Conservation (phyloP, 1,284 basidiomycete genomes). For the Microbotryum lychnidis-dioicae region DNA sequence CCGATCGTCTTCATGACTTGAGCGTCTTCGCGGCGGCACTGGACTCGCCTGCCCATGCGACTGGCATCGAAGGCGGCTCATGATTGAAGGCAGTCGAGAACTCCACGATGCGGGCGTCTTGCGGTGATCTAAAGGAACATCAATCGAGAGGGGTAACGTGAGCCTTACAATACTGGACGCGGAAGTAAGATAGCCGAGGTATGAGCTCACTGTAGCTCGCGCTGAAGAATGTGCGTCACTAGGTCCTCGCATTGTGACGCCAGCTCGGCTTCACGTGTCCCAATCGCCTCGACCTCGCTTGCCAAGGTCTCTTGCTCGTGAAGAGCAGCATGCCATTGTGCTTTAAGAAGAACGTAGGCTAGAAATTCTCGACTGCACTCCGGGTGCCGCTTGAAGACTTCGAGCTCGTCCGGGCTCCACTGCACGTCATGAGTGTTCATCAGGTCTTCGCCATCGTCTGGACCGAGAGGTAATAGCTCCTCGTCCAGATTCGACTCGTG, state of each 20-base stretch:
- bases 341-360: conserved; percentile 65
- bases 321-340: conserved; percentile 56
- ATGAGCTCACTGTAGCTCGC: conserved; percentile 30
- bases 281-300: conserved; percentile 54
- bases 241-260: conserved; percentile 52
- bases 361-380: conserved; percentile 17
- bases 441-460: conserved; percentile 37
- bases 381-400: conserved; percentile 18
- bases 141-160: conserved; percentile 2
- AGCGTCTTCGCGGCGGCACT: too few species aligned
- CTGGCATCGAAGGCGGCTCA: conserved; percentile 1
- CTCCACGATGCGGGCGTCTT: background rate
- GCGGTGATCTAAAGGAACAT: background rate
- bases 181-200: background rate
- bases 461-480: background rate
- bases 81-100: conserved; percentile 16
- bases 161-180: background rate
- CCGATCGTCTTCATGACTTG: too few species aligned
- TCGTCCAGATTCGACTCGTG: conserved; percentile 4
- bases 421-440: conserved; percentile 50
- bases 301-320: conserved; percentile 55
- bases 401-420: conserved; percentile 43
- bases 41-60: background rate
- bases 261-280: conserved; percentile 50
- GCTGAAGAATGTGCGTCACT: conserved; percentile 47